phyloP scores from a whole-genome alignment of 495 filamentous ascomycete species.

The Aspergillus wentii region DNA sequence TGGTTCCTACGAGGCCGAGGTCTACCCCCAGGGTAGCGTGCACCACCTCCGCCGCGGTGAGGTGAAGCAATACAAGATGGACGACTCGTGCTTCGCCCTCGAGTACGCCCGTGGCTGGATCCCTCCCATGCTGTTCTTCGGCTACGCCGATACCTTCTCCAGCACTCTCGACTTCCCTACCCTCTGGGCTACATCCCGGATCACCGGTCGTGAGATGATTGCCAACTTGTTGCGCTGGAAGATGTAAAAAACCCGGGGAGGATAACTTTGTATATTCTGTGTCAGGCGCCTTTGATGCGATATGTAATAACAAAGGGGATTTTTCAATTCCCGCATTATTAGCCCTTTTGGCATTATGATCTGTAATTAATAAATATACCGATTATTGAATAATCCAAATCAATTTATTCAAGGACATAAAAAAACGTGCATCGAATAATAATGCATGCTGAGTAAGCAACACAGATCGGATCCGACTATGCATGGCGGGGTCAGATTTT shows the following conservation, averaged over 20 bases:
- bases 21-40: slow-evolving; percentile 69
- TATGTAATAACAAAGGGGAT: too few relatives aligned
- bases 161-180: slow-evolving; percentile 75
- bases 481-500: slow-evolving; percentile 19
- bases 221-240: slow-evolving; percentile 65
- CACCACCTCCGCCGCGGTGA: slow-evolving; percentile 72
- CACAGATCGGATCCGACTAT: slow-evolving; percentile 1
- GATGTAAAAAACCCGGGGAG: too few relatives aligned
- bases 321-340: too few relatives aligned
- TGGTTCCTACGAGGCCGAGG: slow-evolving; percentile 63
- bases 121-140: slow-evolving; percentile 84
- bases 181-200: slow-evolving; percentile 65
- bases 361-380: too few relatives aligned
- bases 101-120: slow-evolving; percentile 90
- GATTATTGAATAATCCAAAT: too few relatives aligned
- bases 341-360: too few relatives aligned
- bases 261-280: too few relatives aligned
- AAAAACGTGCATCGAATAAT: not conserved
- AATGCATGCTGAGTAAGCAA: not conserved
- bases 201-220: slow-evolving; percentile 72
- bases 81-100: slow-evolving; percentile 73
- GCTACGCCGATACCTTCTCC: slow-evolving; percentile 71
- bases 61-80: slow-evolving; percentile 85
- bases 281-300: too few relatives aligned
- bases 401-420: too few relatives aligned